phyloP scores from a whole-genome alignment of 352 stramenopile genomes.

The Bremia lactucae region DNA sequence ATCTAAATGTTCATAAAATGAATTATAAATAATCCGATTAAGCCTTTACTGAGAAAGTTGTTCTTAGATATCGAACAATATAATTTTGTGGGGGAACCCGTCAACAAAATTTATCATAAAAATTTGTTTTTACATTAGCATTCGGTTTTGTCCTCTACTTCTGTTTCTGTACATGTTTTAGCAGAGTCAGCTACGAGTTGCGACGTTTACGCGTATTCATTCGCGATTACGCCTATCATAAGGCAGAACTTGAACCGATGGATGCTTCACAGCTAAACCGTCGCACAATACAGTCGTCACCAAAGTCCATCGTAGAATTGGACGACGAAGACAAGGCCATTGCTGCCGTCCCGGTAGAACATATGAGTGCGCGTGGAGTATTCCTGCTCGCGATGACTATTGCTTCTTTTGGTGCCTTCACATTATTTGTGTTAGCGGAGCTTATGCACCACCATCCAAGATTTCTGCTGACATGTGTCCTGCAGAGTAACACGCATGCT shows the following conservation, averaged over 20 bases:
- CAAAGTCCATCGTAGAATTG: constrained; percentile 7
- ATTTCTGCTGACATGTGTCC: constrained; percentile 21
- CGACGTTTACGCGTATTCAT: no score
- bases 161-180: no score
- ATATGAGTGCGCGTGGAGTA: constrained; percentile 32
- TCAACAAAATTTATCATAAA: no score
- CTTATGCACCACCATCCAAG: constrained; percentile 31
- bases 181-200: no score
- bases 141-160: no score
- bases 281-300: constrained; percentile 13
- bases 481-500: constrained; percentile 26
- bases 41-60: no score
- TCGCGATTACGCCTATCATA: no score
- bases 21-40: no score
- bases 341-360: constrained; percentile 15
- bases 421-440: constrained; percentile 45
- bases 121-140: no score
- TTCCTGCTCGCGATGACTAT: constrained; percentile 52
- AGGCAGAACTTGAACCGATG: background rate
- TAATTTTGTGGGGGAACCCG: no score
- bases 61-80: no score
- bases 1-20: no score
- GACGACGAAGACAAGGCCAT: constrained; percentile 20
- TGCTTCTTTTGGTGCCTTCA: constrained; percentile 53
- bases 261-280: constrained; percentile 1